Evolutionary conservation across 495 filamentous ascomycete species (phyloP).

Genomic region (Penicillium ucsense): DNA sequence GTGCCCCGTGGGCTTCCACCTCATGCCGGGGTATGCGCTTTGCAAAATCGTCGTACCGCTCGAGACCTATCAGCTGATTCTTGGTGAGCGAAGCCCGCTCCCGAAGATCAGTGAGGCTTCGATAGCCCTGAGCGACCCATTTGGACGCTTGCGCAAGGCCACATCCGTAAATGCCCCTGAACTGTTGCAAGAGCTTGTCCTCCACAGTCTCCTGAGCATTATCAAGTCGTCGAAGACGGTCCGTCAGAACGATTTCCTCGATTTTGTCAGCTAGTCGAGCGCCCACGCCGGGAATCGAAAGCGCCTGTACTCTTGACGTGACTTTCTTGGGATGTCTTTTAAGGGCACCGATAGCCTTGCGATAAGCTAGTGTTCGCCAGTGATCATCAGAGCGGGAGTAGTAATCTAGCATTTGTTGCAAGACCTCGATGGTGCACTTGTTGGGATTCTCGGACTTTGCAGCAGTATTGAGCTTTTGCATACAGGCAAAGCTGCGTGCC

Average conservation of each 20-base stretch:
- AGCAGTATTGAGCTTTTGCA: slow-evolving; percentile 47
- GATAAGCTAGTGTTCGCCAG: slow-evolving; percentile 75
- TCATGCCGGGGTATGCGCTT: slow-evolving; percentile 74
- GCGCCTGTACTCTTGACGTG: slow-evolving; percentile 57
- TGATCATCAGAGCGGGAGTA: slow-evolving; percentile 65
- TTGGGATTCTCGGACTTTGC: slow-evolving; percentile 50
- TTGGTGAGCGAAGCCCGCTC: slow-evolving; percentile 54
- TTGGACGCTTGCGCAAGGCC: slow-evolving; percentile 59
- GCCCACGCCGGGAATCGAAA: slow-evolving; percentile 61
- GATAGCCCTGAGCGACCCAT: slow-evolving; percentile 73
- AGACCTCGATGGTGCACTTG: slow-evolving; percentile 60
- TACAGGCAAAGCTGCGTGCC: slow-evolving; percentile 56
- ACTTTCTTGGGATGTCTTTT: slow-evolving; percentile 58
- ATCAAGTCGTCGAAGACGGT: slow-evolving; percentile 65
- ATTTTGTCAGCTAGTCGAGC: slow-evolving; percentile 74
- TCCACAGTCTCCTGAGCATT: slow-evolving; percentile 53
- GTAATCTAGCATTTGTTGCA: slow-evolving; percentile 75
- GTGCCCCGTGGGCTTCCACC: slow-evolving; percentile 57
- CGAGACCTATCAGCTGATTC: slow-evolving; percentile 71
- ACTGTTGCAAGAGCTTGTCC: slow-evolving; percentile 53
- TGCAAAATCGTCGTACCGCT: slow-evolving; percentile 74
- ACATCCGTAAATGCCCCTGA: slow-evolving; percentile 73
- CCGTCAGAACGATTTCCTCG: slow-evolving; percentile 77
- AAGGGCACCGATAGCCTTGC: slow-evolving; percentile 67
- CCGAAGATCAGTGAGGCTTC: slow-evolving; percentile 61